Evolutionary conservation across 768 basidiomycete species (phyloP).

Genomic region (Omphalotus guepiniiformis): DNA sequence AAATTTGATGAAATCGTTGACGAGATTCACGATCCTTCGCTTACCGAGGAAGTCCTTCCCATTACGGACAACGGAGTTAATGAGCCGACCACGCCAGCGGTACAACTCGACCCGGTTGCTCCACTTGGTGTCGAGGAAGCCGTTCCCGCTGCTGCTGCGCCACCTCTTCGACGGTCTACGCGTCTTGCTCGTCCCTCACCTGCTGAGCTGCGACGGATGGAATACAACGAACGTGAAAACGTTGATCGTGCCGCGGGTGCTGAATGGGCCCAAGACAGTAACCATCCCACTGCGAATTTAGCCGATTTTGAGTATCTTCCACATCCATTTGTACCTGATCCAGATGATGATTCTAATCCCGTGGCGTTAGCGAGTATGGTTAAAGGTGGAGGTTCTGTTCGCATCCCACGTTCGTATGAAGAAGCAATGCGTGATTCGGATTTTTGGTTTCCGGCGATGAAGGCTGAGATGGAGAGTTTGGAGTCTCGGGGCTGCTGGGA

Average conservation of each 20-base stretch:
- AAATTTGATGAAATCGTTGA: not conserved
- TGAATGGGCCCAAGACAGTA: no score
- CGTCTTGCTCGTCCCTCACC: not conserved
- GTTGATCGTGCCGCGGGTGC: no score
- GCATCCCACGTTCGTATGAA: not conserved
- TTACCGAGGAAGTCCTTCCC: not conserved
- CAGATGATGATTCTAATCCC: no score
- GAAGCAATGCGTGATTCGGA: not conserved
- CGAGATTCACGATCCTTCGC: not conserved
- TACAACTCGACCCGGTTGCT: no score
- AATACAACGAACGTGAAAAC: no score
- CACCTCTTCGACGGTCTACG: not conserved
- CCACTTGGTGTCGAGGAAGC: no score
- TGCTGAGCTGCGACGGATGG: not conserved
- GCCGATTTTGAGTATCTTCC: no score
- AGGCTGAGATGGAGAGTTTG: not conserved
- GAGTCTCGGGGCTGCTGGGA: not conserved
- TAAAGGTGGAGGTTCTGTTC: slow-evolving; percentile 1
- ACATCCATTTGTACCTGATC: no score
- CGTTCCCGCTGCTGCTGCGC: not conserved
- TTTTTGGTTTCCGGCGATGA: not conserved
- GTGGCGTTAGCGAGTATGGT: not conserved
- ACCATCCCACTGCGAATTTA: no score
- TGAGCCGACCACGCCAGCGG: no score
- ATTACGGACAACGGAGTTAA: no score